Evolutionary conservation across 148 eudicot species (phyloP), one percentile per base, ranked within the genome.

Genomic region (Rhododendron ferrugineum): DNA sequence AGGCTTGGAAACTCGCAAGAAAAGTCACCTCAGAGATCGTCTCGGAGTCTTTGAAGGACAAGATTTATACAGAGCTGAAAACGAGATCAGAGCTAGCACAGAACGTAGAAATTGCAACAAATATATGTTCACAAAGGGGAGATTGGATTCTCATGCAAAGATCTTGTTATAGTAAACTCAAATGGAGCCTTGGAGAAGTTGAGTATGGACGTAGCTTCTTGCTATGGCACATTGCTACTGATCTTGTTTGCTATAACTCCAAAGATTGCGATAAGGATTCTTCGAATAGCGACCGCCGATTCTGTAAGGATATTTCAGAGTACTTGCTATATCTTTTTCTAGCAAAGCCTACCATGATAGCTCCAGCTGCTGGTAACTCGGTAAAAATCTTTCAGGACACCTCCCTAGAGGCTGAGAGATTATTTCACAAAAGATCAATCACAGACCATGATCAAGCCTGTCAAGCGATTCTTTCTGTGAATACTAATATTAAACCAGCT

Each of bases 281-380:
- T n/a, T 28, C 16, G 56, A 11, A 0, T 3, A 52, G 32, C 5
- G 72, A 64, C 3, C 36, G 18, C 0, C 1, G 76, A 3, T 70
- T 87, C 32, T 44, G 88, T 30, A 84, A 82, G 83, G 22, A 72
- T 14, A 22, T 90, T 5, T 89, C 89, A 11, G 86, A 87, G 47
- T 90, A 90, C 79, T 86, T 90, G 90, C 3, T 89, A 64, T 87
- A 90, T 76, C 87, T 90, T 44, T 80, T 90, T 16, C 82, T 89
- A 3, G 81, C 52, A 83, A 86, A 85, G 68, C 90, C 92, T 28
- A 56, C 74, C 6, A 87, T 90, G 90, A 86, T 89, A 77, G 74
- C 89, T 3, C 86, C 87, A 0, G 86, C 83, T 16, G 85, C 89
- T 47, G 89, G 92, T 20, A 85, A 87, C 20, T 90, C 87, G 9